Evolutionary conservation across 108 stramenopile species (phyloP).

Genomic region (Chaetoceros tenuissimus): DNA sequence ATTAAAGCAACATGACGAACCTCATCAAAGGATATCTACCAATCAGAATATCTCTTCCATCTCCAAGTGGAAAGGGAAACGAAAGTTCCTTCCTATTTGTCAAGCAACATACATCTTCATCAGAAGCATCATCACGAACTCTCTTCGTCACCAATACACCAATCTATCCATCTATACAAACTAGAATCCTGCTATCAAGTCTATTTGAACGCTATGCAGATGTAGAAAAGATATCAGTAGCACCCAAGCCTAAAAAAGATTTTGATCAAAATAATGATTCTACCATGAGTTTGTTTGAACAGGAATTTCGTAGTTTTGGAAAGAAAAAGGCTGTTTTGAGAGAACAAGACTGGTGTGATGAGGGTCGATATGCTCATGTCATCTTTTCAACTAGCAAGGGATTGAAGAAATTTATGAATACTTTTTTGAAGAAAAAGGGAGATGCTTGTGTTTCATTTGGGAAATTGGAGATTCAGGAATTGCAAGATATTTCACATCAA

Average conservation of each 20-base stretch:
- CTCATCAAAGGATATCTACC: constrained; percentile 83
- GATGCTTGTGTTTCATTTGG: constrained; percentile 26
- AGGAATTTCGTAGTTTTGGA: constrained; percentile 18
- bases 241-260: constrained; percentile 36
- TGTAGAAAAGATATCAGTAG: constrained; percentile 58
- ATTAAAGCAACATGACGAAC: too few relatives aligned
- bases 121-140: constrained; percentile 24
- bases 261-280: constrained; percentile 5
- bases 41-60: constrained; percentile 52
- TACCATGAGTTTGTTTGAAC: constrained; percentile 10
- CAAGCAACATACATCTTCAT: constrained; percentile 50
- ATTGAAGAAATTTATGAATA: constrained; percentile 43
- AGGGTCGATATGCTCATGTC: constrained; percentile 72
- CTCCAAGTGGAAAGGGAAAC: not conserved
- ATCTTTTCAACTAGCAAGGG: constrained; percentile 61
- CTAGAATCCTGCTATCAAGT: constrained; percentile 41
- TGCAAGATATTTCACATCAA: constrained; percentile 25
- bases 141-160: constrained; percentile 84
- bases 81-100: constrained; percentile 70
- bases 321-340: constrained; percentile 11
- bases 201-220: constrained; percentile 68
- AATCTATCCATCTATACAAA: constrained; percentile 52
- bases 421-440: constrained; percentile 15
- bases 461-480: constrained; percentile 38
- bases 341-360: constrained; percentile 18